Conservation (phyloP, 2,329 filamentous ascomycete genomes). For the Calonectria henricotiae region DNA sequence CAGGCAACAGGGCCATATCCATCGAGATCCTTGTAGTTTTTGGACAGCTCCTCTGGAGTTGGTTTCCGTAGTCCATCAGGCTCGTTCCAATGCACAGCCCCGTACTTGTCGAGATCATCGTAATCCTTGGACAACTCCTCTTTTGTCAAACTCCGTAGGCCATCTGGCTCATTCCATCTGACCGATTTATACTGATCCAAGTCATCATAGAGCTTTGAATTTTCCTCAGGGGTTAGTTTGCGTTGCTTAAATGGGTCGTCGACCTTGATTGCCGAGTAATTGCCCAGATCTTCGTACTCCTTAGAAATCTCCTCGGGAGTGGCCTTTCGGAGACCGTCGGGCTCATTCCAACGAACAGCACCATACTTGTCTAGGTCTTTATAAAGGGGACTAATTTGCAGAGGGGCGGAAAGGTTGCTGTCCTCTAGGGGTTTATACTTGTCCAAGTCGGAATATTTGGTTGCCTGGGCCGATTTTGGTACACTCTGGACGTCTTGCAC, state of each 20-base stretch:
- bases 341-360: slow-evolving; percentile 55
- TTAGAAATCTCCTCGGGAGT: slow-evolving; percentile 53
- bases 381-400: slow-evolving; percentile 54
- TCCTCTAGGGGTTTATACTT: slow-evolving; percentile 59
- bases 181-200: slow-evolving; percentile 59
- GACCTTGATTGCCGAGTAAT: slow-evolving; percentile 54
- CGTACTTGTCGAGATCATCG: slow-evolving; percentile 58
- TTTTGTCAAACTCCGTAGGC: slow-evolving; percentile 50
- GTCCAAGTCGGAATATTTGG: slow-evolving; percentile 55
- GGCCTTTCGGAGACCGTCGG: slow-evolving; percentile 45
- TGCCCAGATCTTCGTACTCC: slow-evolving; percentile 59
- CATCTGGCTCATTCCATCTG: slow-evolving; percentile 58
- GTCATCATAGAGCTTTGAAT: slow-evolving; percentile 60
- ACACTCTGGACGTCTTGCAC: slow-evolving; percentile 49
- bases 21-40: slow-evolving; percentile 61
- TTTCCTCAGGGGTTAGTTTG: slow-evolving; percentile 55
- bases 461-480: slow-evolving; percentile 40
- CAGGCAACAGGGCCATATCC: slow-evolving; percentile 58
- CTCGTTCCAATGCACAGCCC: slow-evolving; percentile 53
- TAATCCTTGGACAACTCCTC: slow-evolving; percentile 59
- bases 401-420: slow-evolving; percentile 45
- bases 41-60: slow-evolving; percentile 57
- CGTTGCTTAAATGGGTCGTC: slow-evolving; percentile 52
- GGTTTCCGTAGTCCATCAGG: slow-evolving; percentile 53
- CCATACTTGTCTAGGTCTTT: slow-evolving; percentile 60